phyloP scores from a whole-genome alignment of 257 asterid genomes.

The Leonotis leonurus region DNA sequence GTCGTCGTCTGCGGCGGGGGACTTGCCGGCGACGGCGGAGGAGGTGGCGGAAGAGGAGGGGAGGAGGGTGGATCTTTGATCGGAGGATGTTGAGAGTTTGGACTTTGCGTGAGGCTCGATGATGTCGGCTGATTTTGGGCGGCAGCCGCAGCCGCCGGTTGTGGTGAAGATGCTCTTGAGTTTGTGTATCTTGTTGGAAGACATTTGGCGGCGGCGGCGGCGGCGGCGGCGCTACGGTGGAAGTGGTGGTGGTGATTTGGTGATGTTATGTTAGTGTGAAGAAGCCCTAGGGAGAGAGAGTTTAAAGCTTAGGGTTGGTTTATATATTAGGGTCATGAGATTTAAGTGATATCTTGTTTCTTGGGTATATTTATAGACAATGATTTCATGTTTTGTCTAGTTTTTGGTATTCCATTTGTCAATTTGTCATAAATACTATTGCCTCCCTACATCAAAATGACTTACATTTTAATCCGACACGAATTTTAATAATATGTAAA shows the following conservation, averaged over 20 bases:
- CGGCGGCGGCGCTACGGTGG: conserved; percentile 15
- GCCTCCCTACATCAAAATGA: no score
- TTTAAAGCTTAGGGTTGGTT: no score
- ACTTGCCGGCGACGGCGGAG: conserved; percentile 3
- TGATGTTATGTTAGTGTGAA: not conserved
- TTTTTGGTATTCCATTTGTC: no score
- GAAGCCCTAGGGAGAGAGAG: not conserved
- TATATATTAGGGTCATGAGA: no score
- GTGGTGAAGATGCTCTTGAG: conserved; percentile 30
- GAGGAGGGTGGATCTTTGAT: not conserved
- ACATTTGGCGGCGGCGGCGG: conserved; percentile 12
- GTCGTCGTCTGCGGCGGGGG: conserved; percentile 20
- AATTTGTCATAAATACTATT: no score
- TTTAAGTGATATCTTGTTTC: not conserved
- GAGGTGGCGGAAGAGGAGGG: conserved; percentile 28
- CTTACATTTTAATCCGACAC: no score
- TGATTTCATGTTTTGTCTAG: no score
- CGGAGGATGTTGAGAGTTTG: conserved; percentile 6
- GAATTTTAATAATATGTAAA: no score
- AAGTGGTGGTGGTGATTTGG: not conserved
- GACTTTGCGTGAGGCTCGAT: conserved; percentile 30
- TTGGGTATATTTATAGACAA: not conserved
- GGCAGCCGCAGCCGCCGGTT: conserved; percentile 42
- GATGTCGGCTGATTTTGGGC: conserved; percentile 32
- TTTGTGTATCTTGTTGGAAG: conserved; percentile 31